A percentile compares a stretch with the other conserved stretches of the same genome.
phyloP scores from a whole-genome alignment of 352 stramenopile genomes.

The Pythium phragmiticola region DNA sequence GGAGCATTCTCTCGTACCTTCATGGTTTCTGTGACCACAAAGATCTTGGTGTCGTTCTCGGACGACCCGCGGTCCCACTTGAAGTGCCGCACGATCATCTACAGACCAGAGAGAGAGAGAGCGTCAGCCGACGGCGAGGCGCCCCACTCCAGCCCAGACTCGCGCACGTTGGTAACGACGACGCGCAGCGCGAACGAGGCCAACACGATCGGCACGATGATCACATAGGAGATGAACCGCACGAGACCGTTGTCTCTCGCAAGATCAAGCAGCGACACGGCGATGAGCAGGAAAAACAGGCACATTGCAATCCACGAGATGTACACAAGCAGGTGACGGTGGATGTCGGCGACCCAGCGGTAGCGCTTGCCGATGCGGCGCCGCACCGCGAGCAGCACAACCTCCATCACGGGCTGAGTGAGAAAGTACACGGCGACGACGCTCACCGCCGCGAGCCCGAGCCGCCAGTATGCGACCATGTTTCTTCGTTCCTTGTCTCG shows the following conservation, averaged over 20 bases:
- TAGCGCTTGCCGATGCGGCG: slow-evolving; percentile 62
- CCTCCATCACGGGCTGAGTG: slow-evolving; percentile 46
- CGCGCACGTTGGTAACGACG: slow-evolving; percentile 73
- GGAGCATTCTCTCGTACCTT: slow-evolving; percentile 28
- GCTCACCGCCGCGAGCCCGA: slow-evolving; percentile 46
- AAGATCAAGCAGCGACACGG: slow-evolving; percentile 53
- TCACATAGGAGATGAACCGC: slow-evolving; percentile 52
- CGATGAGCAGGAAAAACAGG: slow-evolving; percentile 49
- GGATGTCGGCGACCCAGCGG: slow-evolving; percentile 76
- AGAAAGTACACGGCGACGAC: slow-evolving; percentile 52
- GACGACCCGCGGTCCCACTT: slow-evolving; percentile 67
- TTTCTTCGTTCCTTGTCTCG: neutral
- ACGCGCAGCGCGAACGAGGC: slow-evolving; percentile 69
- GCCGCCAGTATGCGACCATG: slow-evolving; percentile 54
- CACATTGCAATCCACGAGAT: slow-evolving; percentile 70
- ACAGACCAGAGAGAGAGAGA: neutral
- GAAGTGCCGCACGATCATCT: slow-evolving; percentile 75
- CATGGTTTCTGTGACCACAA: slow-evolving; percentile 77
- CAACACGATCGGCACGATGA: slow-evolving; percentile 68
- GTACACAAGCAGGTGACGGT: slow-evolving; percentile 75
- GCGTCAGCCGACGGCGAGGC: neutral
- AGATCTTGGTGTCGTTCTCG: slow-evolving; percentile 75
- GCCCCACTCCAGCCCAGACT: neutral
- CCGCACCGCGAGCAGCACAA: slow-evolving; percentile 49
- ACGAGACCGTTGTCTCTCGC: slow-evolving; percentile 46